Percentiles rank a stretch among this genome's conserved stretches.
These are phyloP conservation scores for Syzygium aqueum DNA, from an alignment of 345 rosid species.

Conservation along the genomic window DNA sequence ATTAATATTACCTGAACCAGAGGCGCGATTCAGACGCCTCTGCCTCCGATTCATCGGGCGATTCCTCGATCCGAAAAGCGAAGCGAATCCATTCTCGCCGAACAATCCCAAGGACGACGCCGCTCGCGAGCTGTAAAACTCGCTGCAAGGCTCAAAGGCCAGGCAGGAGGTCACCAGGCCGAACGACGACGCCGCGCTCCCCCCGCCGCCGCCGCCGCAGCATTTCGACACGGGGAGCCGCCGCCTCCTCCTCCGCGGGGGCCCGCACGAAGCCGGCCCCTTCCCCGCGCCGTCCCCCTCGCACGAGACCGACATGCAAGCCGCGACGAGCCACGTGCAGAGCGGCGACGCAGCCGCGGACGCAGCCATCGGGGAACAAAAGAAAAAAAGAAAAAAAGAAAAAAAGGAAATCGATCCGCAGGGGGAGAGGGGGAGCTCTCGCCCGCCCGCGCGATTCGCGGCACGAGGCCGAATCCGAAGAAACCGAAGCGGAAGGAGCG, in stretches of 20 bases:
- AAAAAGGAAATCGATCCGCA: background rate
- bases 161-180: constrained; percentile 49
- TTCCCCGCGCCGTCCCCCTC: constrained; percentile 14
- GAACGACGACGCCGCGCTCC: constrained; percentile 13
- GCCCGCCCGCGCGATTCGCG: background rate
- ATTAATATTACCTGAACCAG: constrained; percentile 22
- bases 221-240: constrained; percentile 25
- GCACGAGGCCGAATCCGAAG: background rate
- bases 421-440: background rate
- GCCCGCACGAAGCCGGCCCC: constrained; percentile 11
- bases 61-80: constrained; percentile 38
- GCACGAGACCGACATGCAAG: constrained; percentile 71
- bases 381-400: no score
- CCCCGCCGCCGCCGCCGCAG: background rate
- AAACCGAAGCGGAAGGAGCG: background rate
- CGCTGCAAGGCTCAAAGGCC: constrained; percentile 62
- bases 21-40: constrained; percentile 26
- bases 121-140: constrained; percentile 31
- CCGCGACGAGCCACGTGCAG: constrained; percentile 83
- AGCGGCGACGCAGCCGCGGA: constrained; percentile 44
- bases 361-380: background rate
- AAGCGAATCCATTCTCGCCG: constrained; percentile 9
- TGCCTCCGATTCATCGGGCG: constrained; percentile 28
- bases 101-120: constrained; percentile 27
- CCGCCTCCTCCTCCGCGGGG: constrained; percentile 24